Evolutionary conservation across 805 yeast species (phyloP).

Genomic region (Candida stauntonica): DNA sequence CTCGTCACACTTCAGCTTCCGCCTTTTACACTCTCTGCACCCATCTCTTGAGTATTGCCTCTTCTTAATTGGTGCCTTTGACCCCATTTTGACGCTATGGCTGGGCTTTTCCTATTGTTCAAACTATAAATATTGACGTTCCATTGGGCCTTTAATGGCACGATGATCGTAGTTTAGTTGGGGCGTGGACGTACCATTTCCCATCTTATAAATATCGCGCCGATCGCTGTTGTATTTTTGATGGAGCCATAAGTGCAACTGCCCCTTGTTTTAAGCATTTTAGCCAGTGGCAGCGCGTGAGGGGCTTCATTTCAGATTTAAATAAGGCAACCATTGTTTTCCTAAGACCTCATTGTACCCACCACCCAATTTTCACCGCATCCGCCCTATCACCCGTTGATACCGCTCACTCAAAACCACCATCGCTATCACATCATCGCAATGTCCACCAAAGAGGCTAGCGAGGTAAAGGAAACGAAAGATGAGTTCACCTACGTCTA

Average conservation of each 20-base stretch:
- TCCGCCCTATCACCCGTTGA: not conserved
- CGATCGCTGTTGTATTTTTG: too few species aligned
- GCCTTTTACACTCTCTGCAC: constrained; percentile 40
- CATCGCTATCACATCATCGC: not conserved
- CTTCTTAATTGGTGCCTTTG: constrained; percentile 8
- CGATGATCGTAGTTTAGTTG: too few species aligned
- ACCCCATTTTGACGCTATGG: not conserved
- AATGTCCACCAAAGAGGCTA: too few species aligned
- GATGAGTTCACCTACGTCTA: constrained; percentile 6
- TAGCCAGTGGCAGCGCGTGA: too few species aligned
- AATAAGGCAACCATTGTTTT: too few species aligned
- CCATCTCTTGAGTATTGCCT: constrained; percentile 42
- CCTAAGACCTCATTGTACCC: not conserved
- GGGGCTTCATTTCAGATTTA: too few species aligned
- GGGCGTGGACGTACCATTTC: too few species aligned
- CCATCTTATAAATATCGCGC: too few species aligned
- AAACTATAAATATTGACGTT: too few species aligned
- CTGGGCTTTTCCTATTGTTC: not conserved
- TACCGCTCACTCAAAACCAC: not conserved
- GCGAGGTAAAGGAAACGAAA: not conserved
- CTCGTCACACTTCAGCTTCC: constrained; percentile 34
- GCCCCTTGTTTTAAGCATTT: too few species aligned
- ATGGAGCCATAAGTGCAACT: too few species aligned
- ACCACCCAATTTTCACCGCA: not conserved
- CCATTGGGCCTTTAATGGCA: too few species aligned